A percentile compares a stretch with the other conserved stretches of the same genome.
Evolutionary conservation across 805 yeast genomes (phyloP).

Genomic region (Yamadazyma akitaensis): DNA sequence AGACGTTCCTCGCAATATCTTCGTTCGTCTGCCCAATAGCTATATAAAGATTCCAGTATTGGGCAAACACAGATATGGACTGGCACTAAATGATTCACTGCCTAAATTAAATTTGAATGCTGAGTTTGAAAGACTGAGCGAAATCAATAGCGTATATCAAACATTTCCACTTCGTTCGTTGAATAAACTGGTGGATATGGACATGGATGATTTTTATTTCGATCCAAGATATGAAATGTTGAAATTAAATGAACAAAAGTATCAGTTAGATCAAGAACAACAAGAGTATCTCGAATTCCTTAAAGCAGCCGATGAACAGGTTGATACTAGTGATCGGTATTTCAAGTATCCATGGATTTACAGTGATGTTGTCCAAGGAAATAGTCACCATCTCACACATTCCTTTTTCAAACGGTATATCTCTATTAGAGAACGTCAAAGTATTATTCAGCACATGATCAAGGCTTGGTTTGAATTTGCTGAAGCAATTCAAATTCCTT

Average conservation of each 20-base stretch:
- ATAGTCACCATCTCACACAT: slow-evolving; percentile 31
- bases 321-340: slow-evolving; percentile 26
- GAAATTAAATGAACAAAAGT: slow-evolving; percentile 18
- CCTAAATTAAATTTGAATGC: neutral
- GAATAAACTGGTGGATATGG: slow-evolving; percentile 15
- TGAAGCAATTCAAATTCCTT: slow-evolving; percentile 24
- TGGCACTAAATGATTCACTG: slow-evolving; percentile 1
- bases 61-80: slow-evolving; percentile 23
- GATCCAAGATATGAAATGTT: slow-evolving; percentile 27
- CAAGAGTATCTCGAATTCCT: slow-evolving; percentile 27
- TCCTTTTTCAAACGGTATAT: slow-evolving; percentile 37
- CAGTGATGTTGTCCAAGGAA: slow-evolving; percentile 33
- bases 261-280: slow-evolving; percentile 17
- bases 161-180: slow-evolving; percentile 6
- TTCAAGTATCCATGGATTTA: slow-evolving; percentile 41
- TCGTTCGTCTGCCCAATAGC: slow-evolving; percentile 22
- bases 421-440: slow-evolving; percentile 33
- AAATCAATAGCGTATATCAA: neutral
- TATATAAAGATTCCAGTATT: slow-evolving; percentile 28
- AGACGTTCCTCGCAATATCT: slow-evolving; percentile 25
- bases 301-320: slow-evolving; percentile 22
- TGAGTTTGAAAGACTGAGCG: slow-evolving; percentile 1
- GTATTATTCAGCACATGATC: slow-evolving; percentile 36
- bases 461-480: slow-evolving; percentile 37
- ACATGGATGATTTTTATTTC: slow-evolving; percentile 27